Base-by-base conservation (phyloP, 2,329 filamentous ascomycete species). In the Niveomyces coronatus region DNA sequence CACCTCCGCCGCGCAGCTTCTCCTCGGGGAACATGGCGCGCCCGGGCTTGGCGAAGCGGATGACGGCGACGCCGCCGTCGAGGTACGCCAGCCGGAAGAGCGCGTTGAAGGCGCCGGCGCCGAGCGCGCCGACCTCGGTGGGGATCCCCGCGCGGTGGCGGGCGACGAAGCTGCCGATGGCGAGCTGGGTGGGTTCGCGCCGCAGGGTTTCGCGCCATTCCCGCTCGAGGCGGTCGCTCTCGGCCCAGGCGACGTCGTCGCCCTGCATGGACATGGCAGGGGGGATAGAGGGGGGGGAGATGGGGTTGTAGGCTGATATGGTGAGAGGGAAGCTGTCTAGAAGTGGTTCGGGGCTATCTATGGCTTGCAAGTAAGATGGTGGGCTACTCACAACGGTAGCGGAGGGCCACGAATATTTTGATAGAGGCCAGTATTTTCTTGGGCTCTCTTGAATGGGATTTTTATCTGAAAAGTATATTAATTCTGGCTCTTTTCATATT, bases 21-120 rank as follows among this genome's bases (percentile, higher is more conserved):
- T 46, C 41, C 20, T 43, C 37, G 10, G 44, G 42, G 15, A 44
- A 41, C 37, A 35, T 38, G 5, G 38, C 28, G 11, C 30, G 41
- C 8, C 40, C 42, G 4, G 44, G 44, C 26, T 39, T 36, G 5
- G 37, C 26, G 17, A 46, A 44, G 11, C 42, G 42, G 5, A 30
- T 23, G 11, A 37, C 26, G 18, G 26, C 35, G 5, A 27, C 29
- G 14, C 26, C 26, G 27, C 26, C 35, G 14, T 36, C 34, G 4
- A 22, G 19, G n/a, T 20, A 36, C 11, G 28, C 22, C 34, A 36
- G 28, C 34, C 34, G 14, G 16, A 36, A 36, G 8, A 36, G 17
- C 3, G 26, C 34, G 13, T 36, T 29, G 26, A 29, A 22, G 13
- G 7, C 34, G n/a, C 34, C 34, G 7, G 17, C 16, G 11, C 16